Evolutionary conservation across 1,284 basidiomycete genomes (phyloP).

Genomic region (Irpex rosettiformis): DNA sequence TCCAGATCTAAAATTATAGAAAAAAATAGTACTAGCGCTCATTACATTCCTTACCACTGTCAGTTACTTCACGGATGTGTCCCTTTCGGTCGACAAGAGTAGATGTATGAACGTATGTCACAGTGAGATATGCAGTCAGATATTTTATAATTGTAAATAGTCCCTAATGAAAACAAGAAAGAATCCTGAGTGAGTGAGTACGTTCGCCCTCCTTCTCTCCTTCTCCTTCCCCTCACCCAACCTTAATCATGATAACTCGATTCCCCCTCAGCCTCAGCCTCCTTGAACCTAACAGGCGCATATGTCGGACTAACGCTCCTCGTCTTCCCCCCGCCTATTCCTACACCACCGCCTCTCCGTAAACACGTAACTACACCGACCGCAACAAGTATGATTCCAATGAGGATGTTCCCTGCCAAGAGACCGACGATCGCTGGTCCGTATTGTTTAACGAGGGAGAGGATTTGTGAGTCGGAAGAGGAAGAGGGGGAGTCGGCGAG

Average conservation of each 20-base stretch:
- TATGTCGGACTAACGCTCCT: constrained; percentile 10
- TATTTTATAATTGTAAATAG: too few species aligned
- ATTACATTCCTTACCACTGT: too few species aligned
- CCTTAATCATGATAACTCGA: constrained; percentile 2
- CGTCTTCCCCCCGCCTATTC: constrained; percentile 6
- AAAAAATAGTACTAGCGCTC: too few species aligned
- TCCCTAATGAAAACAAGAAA: too few species aligned
- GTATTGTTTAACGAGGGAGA: constrained; percentile 12
- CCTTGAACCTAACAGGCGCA: constrained; percentile 15
- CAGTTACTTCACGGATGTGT: too few species aligned
- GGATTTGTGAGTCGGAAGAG: not conserved
- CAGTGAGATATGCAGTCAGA: too few species aligned
- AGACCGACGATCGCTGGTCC: constrained; percentile 13
- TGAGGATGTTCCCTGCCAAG: constrained; percentile 14
- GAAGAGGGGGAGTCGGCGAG: not conserved
- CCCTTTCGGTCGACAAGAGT: too few species aligned
- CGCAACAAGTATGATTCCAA: constrained; percentile 10
- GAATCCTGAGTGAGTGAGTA: too few species aligned
- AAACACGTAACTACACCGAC: constrained; percentile 9
- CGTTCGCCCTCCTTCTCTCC: not conserved
- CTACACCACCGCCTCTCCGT: too few species aligned
- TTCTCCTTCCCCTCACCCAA: not conserved
- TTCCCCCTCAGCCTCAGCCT: constrained; percentile 9
- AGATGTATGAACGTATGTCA: too few species aligned
- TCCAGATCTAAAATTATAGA: too few species aligned